Evolutionary conservation across 176 grass and related monocot genomes (phyloP).

Genomic region (barley (Hordeum vulgare)): MorexV3_pseudomolecules_assembly NC_058519.1:397346029-397346528

Average conservation of each 20-base stretch:
- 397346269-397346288: slow-evolving; percentile 73
- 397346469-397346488: slow-evolving; percentile 4
- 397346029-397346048: background rate
- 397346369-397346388: slow-evolving; percentile 72
- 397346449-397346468: slow-evolving; percentile 1
- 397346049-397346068: background rate
- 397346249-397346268: slow-evolving; percentile 85
- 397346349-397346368: slow-evolving; percentile 52
- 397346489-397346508: background rate
- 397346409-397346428: slow-evolving; percentile 81
- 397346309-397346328: slow-evolving; percentile 98
- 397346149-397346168: slow-evolving; percentile 92
- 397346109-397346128: no score
- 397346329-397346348: no score
- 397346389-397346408: slow-evolving; percentile 56
- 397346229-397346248: slow-evolving; percentile 81
- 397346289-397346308: slow-evolving; percentile 78
- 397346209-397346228: slow-evolving; percentile 63
- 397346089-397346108: background rate
- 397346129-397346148: background rate
- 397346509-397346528: background rate
- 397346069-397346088: background rate
- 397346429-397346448: background rate
- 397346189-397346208: no score
- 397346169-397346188: slow-evolving; percentile 87